Base-by-base conservation (phyloP, 139 green algal species). In the Chlorella sp. region DNA sequence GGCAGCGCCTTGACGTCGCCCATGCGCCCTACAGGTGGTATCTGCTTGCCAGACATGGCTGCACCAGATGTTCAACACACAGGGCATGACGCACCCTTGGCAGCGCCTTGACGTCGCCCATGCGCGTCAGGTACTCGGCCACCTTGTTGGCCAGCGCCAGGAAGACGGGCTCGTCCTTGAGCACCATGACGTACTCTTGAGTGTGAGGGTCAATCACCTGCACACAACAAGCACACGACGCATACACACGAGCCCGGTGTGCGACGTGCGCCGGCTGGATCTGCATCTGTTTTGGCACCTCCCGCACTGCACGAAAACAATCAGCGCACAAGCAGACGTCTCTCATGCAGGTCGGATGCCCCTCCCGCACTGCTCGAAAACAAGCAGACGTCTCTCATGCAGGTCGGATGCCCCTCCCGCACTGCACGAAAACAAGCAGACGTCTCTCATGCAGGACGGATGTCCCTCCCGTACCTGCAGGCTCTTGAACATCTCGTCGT, bases 401-500 rank as follows among this genome's bases (percentile, higher is more conserved):
- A n/a, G n/a, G n/a, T n/a, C n/a, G n/a, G n/a, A n/a, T n/a, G n/a
- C n/a, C n/a, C n/a, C n/a, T n/a, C n/a, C n/a, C 74, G 0, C n/a
- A n/a, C n/a, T n/a, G n/a, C n/a, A n/a, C n/a, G n/a, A n/a, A n/a
- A n/a, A n/a, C n/a, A n/a, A 14, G 20, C 49, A 59, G 14, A 59
- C 49, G 49, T 59, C 49, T 26, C n/a, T n/a, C n/a, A n/a, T n/a
- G n/a, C n/a, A n/a, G n/a, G n/a, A n/a, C n/a, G n/a, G n/a, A n/a
- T n/a, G n/a, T n/a, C n/a, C n/a, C n/a, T n/a, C n/a, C n/a, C n/a
- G n/a, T 73, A 91, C 87, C 90, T 99, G 96, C 67, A 99, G 82
- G 73, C 83, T 93, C 81, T 97, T 99, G 87, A 97, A 99, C 70
- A 95, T 85, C 86, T 99, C 96, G 62, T 99, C 96, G 66, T 99